Evolutionary conservation across 1,284 basidiomycete species (phyloP), one percentile per base, ranked within the genome.

Genomic region (Rhodotorula sp.): DNA sequence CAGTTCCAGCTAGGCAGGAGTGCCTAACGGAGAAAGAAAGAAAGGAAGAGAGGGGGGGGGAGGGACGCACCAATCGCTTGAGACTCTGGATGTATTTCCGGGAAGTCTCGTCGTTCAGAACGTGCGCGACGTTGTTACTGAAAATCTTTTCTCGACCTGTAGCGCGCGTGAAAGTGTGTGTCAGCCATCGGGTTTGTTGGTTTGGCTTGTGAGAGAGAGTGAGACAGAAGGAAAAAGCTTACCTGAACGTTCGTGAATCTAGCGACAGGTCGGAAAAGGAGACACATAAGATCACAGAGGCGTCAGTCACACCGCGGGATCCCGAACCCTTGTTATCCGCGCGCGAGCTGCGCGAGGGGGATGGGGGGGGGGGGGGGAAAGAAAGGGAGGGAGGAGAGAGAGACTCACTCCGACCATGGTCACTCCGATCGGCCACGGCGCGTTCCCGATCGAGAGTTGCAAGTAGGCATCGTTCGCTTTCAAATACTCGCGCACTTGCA

Each of bases 401-500:
- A 8, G 92, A 60, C 58, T 15, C 16, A 60, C 58, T 47, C 92
- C 92, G 93, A 83, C 95, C 90, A 95, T 95, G 70, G 97, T 99
- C 8, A 99, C 97, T 66, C 97, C 97, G 79, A 99, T 98, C 0
- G 97, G 97, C 97, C 97, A 99, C 2, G 97, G 95, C 0, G 97
- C 95, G 79, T 97, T 99, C 23, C 97, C 97, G 73, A 99, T 99
- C 6, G 92, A 95, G 48, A 99, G 84, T 34, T 95, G 90, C 23
- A 99, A 87, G 81, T 99, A 99, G 0, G 94, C 90, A 80, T 99
- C 97, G 79, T 99, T 99, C 1, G 97, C 97, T 69, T 85, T 87
- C 78, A 97, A 90, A 79, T 99, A 99, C 81, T 95, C 88, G 43
- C 97, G 88, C 76, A 87, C 90, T 81, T 99, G 97, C 91, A 97